Base-by-base conservation (phyloP, 148 eudicot genomes). In the Spergularia bocconei region DNA sequence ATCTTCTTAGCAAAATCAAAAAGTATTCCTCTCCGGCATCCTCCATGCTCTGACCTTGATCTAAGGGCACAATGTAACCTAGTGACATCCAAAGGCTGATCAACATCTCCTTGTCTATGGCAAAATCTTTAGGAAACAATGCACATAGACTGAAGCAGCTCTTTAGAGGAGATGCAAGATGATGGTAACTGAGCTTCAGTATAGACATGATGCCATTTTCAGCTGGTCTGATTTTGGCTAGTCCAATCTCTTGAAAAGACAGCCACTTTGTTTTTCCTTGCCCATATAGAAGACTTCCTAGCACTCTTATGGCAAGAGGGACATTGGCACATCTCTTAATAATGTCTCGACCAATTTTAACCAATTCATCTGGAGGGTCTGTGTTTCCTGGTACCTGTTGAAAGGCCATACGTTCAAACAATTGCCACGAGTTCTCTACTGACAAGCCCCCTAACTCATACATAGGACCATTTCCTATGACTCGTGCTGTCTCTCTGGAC, bases 261-360 rank as follows among this genome's bases (percentile, higher is more conserved):
- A 19, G 25, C 79, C 79, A 76, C 5, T 29, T 33, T 14, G 20
- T 10, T 41, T 20, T 44, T 7, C 44, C 79, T 71, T 62, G 71
- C 20, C 36, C 62, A 54, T 55, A 51, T 20, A 60, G 48, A 20
- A 78, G 48, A 6, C 80, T 78, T 19, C 80, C 80, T 44, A 78
- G 6, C 38, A 72, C 65, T 56, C 51, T 62, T 2, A 62, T 56
- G 13, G 75, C 80, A 39, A 78, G 63, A 39, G 80, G 80, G 61
- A 78, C 70, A 19, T 72, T 72, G 0, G 38, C 71, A 71, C 80
- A 78, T 67, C 53, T 78, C 16, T 55, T n/a, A 62, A 78, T 63
- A 38, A 78, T 71, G 11, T 36, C 56, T 17, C 64, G 38, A 13
- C 75, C 80, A 64, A 70, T 70, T 47, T 78, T 14, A 36, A 63